phyloP scores from a whole-genome alignment of 768 basidiomycete species.

The Boletus rex-veris region DNA sequence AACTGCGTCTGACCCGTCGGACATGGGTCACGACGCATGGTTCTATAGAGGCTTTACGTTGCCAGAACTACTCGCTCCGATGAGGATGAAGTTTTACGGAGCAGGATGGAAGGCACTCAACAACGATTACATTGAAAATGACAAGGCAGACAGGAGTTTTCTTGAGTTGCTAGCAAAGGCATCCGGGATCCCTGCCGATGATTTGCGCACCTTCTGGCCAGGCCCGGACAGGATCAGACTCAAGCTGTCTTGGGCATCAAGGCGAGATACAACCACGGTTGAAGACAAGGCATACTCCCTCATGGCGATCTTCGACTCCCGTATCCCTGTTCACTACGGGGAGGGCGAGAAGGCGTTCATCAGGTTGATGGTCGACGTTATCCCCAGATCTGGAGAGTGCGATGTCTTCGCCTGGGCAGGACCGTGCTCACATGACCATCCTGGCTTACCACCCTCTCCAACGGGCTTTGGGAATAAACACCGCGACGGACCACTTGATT shows the following conservation, averaged over 20 bases:
- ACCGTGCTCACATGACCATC: conserved; percentile 1
- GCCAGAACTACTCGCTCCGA: conserved; percentile 18
- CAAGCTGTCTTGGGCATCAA: conserved; percentile 20
- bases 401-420: conserved; percentile 26
- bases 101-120: conserved; percentile 15
- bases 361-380: conserved; percentile 17
- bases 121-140: conserved; percentile 15
- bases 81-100: conserved; percentile 23
- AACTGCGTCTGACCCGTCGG: background rate
- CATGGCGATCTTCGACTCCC: conserved; percentile 16
- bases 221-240: conserved; percentile 16
- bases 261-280: conserved; percentile 2
- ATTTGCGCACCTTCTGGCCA: conserved; percentile 19
- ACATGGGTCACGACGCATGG: conserved; percentile 12
- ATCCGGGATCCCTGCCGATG: conserved; percentile 9
- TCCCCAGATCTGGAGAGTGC: conserved; percentile 16
- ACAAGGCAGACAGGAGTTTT: conserved; percentile 21
- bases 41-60: conserved; percentile 16
- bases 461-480: conserved; percentile 7
- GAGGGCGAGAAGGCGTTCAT: conserved; percentile 14
- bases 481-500: conserved; percentile 1
- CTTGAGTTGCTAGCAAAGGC: conserved; percentile 11
- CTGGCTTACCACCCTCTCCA: conserved; percentile 14
- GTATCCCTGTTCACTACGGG: conserved; percentile 8
- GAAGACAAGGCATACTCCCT: conserved; percentile 22